Evolutionary conservation across 2,329 filamentous ascomycete genomes (phyloP).

Genomic region (Albifimbria verrucaria): DNA sequence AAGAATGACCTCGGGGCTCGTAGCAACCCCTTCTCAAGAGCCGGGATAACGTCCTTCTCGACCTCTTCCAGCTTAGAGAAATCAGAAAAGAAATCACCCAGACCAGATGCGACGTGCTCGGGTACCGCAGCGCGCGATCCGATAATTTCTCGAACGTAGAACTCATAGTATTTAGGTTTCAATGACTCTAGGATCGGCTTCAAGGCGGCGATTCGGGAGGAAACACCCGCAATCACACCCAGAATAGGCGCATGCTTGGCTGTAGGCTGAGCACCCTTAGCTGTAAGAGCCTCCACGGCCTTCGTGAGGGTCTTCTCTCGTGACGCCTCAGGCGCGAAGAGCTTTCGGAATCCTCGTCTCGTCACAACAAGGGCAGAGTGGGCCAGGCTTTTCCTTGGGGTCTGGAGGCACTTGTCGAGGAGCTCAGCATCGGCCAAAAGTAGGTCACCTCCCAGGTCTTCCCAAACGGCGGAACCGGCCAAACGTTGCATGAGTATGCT

Average conservation of each 20-base stretch:
- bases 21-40: conserved; percentile 84
- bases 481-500: conserved; percentile 73
- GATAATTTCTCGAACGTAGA: conserved; percentile 81
- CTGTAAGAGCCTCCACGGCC: conserved; percentile 63
- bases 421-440: conserved; percentile 67
- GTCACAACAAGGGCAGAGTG: conserved; percentile 75
- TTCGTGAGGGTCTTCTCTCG: conserved; percentile 59
- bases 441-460: conserved; percentile 61
- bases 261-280: conserved; percentile 61
- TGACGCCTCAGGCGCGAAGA: conserved; percentile 57
- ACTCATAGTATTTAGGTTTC: conserved; percentile 74
- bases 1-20: conserved; percentile 88
- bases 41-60: conserved; percentile 69
- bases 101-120: conserved; percentile 65
- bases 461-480: conserved; percentile 59
- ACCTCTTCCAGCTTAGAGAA: conserved; percentile 76
- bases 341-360: conserved; percentile 72
- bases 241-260: conserved; percentile 74
- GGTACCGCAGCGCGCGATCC: conserved; percentile 72
- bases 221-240: conserved; percentile 84
- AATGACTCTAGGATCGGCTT: conserved; percentile 58
- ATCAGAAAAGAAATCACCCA: conserved; percentile 77
- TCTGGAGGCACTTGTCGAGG: conserved; percentile 72
- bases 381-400: conserved; percentile 60
- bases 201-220: conserved; percentile 63